Percentiles rank a stretch among this genome's conserved stretches.
Conservation (phyloP, 2,329 filamentous ascomycete genomes). For the Aspergillus spinulosporus region DNA sequence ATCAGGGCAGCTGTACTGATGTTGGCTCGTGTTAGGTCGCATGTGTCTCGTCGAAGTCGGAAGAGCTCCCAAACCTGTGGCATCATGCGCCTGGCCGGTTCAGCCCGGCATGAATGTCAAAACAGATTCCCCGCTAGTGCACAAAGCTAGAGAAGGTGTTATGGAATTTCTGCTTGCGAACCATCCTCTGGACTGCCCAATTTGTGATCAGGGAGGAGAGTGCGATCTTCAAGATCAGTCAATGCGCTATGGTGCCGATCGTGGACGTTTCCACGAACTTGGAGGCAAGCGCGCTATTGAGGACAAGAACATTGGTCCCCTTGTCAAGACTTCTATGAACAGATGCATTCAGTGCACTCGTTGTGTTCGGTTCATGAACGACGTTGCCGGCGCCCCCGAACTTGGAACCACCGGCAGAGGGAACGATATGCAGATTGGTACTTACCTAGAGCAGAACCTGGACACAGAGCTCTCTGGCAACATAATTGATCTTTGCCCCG, state of each 20-base stretch:
- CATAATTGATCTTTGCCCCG: constrained; percentile 96
- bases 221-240: constrained; percentile 99
- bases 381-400: constrained; percentile 92
- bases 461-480: constrained; percentile 95
- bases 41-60: constrained; percentile 99
- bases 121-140: constrained; percentile 91
- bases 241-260: constrained; percentile 95
- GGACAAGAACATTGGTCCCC: constrained; percentile 97
- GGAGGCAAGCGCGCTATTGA: constrained; percentile 96
- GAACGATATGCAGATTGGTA: constrained; percentile 97
- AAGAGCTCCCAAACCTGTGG: constrained; percentile 91
- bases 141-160: constrained; percentile 97
- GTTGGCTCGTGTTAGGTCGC: constrained; percentile 53
- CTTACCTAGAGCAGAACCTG: constrained; percentile 91
- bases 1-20: not conserved
- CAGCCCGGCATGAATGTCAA: constrained; percentile 99
- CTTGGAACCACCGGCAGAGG: constrained; percentile 92
- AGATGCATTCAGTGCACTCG: constrained; percentile 98
- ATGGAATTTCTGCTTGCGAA: constrained; percentile 99
- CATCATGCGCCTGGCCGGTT: constrained; percentile 98
- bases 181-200: constrained; percentile 92
- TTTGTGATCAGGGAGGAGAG: constrained; percentile 98
- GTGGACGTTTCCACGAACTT: constrained; percentile 94
- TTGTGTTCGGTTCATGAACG: constrained; percentile 96
- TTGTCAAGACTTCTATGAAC: constrained; percentile 99